Percentiles rank a stretch among this genome's conserved stretches.
These are phyloP conservation scores for Euphrasia confusa DNA, from an alignment of 257 asterid genomes.

Conservation along the genomic window DNA sequence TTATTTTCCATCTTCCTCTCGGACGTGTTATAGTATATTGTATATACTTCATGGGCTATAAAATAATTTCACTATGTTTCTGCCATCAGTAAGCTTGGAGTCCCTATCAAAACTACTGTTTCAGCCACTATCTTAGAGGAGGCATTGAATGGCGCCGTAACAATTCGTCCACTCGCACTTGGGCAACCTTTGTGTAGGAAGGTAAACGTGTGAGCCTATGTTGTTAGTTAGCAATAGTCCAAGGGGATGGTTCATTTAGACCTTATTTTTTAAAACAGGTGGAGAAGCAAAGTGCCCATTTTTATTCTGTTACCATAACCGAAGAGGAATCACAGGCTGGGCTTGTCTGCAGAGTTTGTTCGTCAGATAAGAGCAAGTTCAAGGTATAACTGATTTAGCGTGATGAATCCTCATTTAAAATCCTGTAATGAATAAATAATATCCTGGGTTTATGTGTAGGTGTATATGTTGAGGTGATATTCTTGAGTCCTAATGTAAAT, in stretches of 20 bases:
- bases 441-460: no score
- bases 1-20: constrained; percentile 6
- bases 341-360: constrained; percentile 72
- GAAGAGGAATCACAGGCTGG: constrained; percentile 85
- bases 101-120: constrained; percentile 91
- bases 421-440: constrained; percentile 2
- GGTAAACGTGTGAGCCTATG: constrained; percentile 39
- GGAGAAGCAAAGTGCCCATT: constrained; percentile 95
- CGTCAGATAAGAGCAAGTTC: constrained; percentile 87
- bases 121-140: constrained; percentile 97
- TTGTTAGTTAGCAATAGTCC: constrained; percentile 12
- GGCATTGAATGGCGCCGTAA: constrained; percentile 77
- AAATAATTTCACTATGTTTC: constrained; percentile 22
- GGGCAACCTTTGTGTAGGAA: constrained; percentile 75
- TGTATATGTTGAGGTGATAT: no score
- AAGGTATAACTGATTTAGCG: constrained; percentile 45
- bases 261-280: constrained; percentile 45
- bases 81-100: constrained; percentile 85
- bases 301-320: constrained; percentile 80
- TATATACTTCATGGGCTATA: constrained; percentile 12
- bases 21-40: background rate
- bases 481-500: no score
- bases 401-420: background rate
- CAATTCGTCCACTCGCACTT: constrained; percentile 60
- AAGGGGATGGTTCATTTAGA: constrained; percentile 12